Evolutionary conservation across 768 basidiomycete genomes (phyloP), one percentile per base, ranked within the genome.

Genomic region (Cubamyces lactineus): DNA sequence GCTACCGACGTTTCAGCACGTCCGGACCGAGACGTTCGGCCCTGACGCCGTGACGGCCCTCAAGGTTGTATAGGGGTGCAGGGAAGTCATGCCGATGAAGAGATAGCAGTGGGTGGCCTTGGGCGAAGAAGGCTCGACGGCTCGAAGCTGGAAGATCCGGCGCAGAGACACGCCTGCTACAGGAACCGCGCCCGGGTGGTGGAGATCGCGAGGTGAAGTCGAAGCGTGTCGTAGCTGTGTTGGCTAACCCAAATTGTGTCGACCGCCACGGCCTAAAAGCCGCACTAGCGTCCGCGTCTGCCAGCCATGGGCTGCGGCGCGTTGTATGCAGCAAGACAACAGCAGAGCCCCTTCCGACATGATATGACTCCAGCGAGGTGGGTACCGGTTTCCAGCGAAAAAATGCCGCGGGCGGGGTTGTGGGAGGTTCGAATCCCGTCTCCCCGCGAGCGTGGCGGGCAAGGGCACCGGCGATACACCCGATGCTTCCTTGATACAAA

Each of bases 41-140:
- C 67, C 62, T 48, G 74, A 74, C 57, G 66, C 65, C 19, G 73
- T 75, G 5, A 39, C 74, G 28, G 70, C 70, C 9, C 50, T 74
- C 55, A 67, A 66, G 54, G 56, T 57, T n/a, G 12, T 43, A 43
- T 59, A 58, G 57, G 47, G n/a, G 38, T 46, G 47, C 4, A 24
- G 42, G 40, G 30, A 12, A 43, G 23, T 23, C 13, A 21, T 24
- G 5, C 48, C 16, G 48, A 49, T n/a, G 21, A 26, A 26, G 26
- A 12, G 34, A 34, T 7, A 11, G 34, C n/a, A n/a, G n/a, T n/a
- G n/a, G n/a, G 11, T 34, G 34, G 34, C 1, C 34, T 34, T 11
- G 34, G 28, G 28, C 28, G 28, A 28, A 28, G 28, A 28, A 28
- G 28, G 28, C 28, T 5, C 34, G 34, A 34, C 5, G 28, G 34